phyloP scores from a whole-genome alignment of 2,329 filamentous ascomycete species.

The Fusarium guadeloupense region DNA sequence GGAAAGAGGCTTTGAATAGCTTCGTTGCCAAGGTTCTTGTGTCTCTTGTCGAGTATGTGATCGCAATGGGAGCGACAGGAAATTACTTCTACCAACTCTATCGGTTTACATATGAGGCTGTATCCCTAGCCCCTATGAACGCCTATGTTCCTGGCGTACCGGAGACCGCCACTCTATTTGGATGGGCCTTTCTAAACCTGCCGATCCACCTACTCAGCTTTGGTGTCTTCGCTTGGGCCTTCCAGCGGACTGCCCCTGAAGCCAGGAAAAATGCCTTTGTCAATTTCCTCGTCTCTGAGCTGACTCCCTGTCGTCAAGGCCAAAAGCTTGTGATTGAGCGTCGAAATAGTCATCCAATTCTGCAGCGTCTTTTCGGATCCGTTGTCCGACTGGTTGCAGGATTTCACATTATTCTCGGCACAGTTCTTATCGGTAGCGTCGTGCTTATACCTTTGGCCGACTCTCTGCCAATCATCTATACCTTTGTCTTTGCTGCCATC shows the following conservation, averaged over 20 bases:
- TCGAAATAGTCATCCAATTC: not conserved
- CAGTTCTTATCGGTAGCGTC: slow-evolving; percentile 15
- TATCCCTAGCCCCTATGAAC: slow-evolving; percentile 13
- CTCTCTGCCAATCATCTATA: slow-evolving; percentile 22
- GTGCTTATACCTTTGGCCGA: slow-evolving; percentile 20
- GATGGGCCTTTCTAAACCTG: slow-evolving; percentile 18
- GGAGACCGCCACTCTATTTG: slow-evolving; percentile 21
- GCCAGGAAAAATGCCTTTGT: not conserved
- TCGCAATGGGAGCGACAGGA: slow-evolving; percentile 5
- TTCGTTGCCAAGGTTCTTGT: slow-evolving; percentile 11
- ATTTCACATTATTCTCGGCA: slow-evolving; percentile 22
- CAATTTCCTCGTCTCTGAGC: slow-evolving; percentile 4
- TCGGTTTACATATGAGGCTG: slow-evolving; percentile 11
- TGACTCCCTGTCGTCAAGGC: slow-evolving; percentile 21
- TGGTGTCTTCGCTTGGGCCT: slow-evolving; percentile 16
- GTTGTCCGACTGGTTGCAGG: slow-evolving; percentile 2
- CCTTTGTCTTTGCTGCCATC: slow-evolving; percentile 17
- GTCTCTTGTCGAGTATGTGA: slow-evolving; percentile 12
- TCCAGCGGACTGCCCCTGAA: not conserved
- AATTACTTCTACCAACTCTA: slow-evolving; percentile 21
- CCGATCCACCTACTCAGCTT: slow-evolving; percentile 21
- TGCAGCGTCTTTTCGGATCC: slow-evolving; percentile 1
- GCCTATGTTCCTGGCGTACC: slow-evolving; percentile 10
- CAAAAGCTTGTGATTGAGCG: not conserved
- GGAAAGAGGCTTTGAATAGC: not conserved